phyloP scores from a whole-genome alignment of 2,329 filamentous ascomycete species.

The Raffaelea ambrosiae region DNA sequence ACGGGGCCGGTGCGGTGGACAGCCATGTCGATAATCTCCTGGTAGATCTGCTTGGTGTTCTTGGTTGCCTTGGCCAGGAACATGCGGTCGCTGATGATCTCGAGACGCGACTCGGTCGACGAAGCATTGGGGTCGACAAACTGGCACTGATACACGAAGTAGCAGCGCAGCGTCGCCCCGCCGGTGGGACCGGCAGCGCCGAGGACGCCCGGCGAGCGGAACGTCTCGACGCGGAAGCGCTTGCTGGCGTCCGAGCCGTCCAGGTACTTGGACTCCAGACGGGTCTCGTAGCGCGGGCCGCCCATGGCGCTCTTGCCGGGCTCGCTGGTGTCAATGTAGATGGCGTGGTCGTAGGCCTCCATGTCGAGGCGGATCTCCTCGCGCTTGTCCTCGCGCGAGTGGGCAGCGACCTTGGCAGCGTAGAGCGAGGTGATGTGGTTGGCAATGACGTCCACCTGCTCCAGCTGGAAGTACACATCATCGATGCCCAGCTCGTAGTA shows the following conservation, averaged over 20 bases:
- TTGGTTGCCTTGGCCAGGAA: constrained; percentile 93
- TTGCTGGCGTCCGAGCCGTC: constrained; percentile 65
- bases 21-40: constrained; percentile 81
- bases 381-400: constrained; percentile 84
- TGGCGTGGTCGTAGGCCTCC: constrained; percentile 88
- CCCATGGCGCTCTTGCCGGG: constrained; percentile 68
- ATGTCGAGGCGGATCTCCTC: constrained; percentile 94
- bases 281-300: constrained; percentile 87
- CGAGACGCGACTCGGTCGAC: constrained; percentile 76
- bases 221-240: constrained; percentile 91
- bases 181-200: constrained; percentile 57
- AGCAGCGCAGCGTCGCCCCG: constrained; percentile 85
- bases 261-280: constrained; percentile 92
- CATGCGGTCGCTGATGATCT: constrained; percentile 84
- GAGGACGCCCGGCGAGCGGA: constrained; percentile 79
- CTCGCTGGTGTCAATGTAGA: constrained; percentile 96
- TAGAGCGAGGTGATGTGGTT: constrained; percentile 95
- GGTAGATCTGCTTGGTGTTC: constrained; percentile 94
- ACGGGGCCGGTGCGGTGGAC: constrained; percentile 84
- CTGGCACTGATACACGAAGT: constrained; percentile 96
- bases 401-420: constrained; percentile 91
- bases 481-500: constrained; percentile 94
- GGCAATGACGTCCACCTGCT: constrained; percentile 76
- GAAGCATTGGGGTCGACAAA: constrained; percentile 71
- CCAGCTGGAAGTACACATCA: constrained; percentile 95